Evolutionary conservation across 768 basidiomycete genomes (phyloP), one percentile per base, ranked within the genome.

Genomic region (Mycena epipterygia): DNA sequence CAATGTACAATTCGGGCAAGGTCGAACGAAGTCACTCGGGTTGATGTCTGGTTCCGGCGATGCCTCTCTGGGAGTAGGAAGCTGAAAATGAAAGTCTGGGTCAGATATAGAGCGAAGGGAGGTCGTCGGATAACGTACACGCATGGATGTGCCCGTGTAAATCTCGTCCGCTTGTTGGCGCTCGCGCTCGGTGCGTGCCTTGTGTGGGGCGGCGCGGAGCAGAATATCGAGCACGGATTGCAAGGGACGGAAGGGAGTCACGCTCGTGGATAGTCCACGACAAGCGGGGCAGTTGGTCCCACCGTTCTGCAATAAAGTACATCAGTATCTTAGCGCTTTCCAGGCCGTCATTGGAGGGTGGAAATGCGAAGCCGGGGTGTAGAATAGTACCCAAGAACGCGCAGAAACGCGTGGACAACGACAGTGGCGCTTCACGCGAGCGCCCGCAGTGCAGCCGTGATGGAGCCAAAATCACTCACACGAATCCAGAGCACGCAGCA

Each of bases 201-300:
- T 90, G 39, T 89, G 87, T 17, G 95, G 95, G 19, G 89, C 90
- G 44, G 84, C 82, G n/a, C 91, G 91, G 35, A 95, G 82, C 30
- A 96, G 81, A 9, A 90, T 80, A 75, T 95, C 93, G 64, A 95
- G 80, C 72, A 95, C 87, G 42, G 88, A 82, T 78, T 96, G 92
- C 17, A 96, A 80, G 3, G 89, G 87, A 32, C 95, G 90, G 67
- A 92, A 95, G 23, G 92, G 92, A 3, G 87, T 86, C 41, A 93
- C 93, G 27, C 86, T 84, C 29, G 86, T 91, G 17, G 93, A 90
- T n/a, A 84, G 73, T 29, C 89, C 87, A 63, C 95, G 91, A 75
- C 95, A 96, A 8, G 92, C 90, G 17, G 95, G 95, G 77, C 95
- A 96, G 74, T 89, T 93, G 23, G 92, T 91, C 61, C 94, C 95